Base-by-base conservation (phyloP, 306 rosid genomes). In the Malus sieversii region DNA sequence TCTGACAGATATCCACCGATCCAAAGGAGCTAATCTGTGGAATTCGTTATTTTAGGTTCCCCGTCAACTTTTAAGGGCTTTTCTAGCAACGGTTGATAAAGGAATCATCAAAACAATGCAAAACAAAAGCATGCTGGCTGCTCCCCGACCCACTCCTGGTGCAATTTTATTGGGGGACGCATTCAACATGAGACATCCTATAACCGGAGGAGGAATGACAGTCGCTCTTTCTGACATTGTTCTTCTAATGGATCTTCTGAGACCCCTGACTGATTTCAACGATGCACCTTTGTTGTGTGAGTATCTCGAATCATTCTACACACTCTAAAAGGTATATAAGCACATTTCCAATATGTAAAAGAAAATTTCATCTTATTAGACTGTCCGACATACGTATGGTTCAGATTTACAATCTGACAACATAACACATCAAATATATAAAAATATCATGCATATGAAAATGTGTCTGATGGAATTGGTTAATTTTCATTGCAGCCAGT, bases 161-260 rank as follows among this genome's bases (percentile, higher is more conserved):
- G 96, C 92, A 1, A 86, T 90, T 74, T 62, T 90, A 40, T 80
- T 92, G 84, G 97, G 97, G 32, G 96, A 92, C 71, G 92, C 97
- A 16, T 88, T 92, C 75, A 92, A 92, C 78, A 90, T 90, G 94
- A 89, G 98, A 30, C 98, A 92, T 85, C 96, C 94, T 79, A 81
- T 92, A 72, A 92, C 98, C 0, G 94, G 98, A 77, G 98, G 96
- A 44, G 98, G 98, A 74, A 90, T 90, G 98, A 92, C 98, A 2
- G 94, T 92, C 55, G 96, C 92, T 60, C 80, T 92, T 10, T 79
- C 97, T 42, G 96, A 92, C 70, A 86, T 86, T 64, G 98, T 85
- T 68, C 68, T 92, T 38, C 80, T 90, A 2, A 84, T 92, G 18
- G 77, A 92, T 75, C 94, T 92, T 65, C 87, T 92, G 33, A 81